Evolutionary conservation across 139 green algal genomes (phyloP).

Genomic region (Micromonas commoda): DNA sequence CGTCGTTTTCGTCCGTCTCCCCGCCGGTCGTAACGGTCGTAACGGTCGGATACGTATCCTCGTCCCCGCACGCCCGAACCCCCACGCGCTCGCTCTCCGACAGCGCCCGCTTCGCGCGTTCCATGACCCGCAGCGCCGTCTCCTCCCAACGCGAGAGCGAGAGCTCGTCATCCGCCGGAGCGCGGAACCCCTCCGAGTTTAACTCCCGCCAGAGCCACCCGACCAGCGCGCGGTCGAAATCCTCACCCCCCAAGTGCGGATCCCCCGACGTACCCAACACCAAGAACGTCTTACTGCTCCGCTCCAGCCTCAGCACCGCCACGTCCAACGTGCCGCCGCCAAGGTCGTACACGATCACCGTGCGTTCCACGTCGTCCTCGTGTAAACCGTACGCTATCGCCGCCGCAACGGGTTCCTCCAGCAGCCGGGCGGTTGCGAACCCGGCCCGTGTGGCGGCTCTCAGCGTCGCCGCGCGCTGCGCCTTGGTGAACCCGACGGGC

Average conservation of each 20-base stretch:
- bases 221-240: slow-evolving; percentile 28
- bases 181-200: not conserved
- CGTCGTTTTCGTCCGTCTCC: too few species aligned
- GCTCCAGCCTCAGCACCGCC: slow-evolving; percentile 24
- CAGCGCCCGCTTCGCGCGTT: not conserved
- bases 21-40: too few species aligned
- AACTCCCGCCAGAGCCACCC: not conserved
- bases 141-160: too few species aligned
- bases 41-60: too few species aligned
- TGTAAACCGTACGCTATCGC: not conserved
- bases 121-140: not conserved
- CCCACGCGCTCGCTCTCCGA: not conserved
- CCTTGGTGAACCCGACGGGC: not conserved
- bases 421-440: not conserved
- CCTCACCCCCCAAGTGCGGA: slow-evolving; percentile 31
- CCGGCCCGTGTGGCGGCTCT: not conserved
- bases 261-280: slow-evolving; percentile 19
- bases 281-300: not conserved
- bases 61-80: too few species aligned
- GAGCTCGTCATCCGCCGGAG: not conserved
- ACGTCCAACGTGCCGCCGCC: slow-evolving; percentile 36
- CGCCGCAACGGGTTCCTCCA: slow-evolving; percentile 1
- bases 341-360: not conserved
- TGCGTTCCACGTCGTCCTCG: not conserved
- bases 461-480: slow-evolving; percentile 1